Percentiles rank a stretch among this genome's conserved stretches.
Conservation (phyloP, 2,329 filamentous ascomycete genomes). For the Daldinia sp. region DNA sequence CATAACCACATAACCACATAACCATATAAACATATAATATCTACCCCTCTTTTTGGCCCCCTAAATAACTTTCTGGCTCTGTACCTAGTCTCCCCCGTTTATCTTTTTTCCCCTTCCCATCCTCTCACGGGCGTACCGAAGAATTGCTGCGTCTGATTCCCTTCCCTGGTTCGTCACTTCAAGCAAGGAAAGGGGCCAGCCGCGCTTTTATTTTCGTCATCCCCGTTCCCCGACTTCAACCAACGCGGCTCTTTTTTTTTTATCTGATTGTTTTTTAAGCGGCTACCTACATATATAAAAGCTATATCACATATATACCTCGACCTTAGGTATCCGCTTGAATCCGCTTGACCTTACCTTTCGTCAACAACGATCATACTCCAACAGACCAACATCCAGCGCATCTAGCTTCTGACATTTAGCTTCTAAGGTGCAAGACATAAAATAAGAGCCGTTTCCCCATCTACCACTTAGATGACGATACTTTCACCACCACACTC, state of each 20-base stretch:
- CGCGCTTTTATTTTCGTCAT: conserved; percentile 36
- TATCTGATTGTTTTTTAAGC: conserved; percentile 25
- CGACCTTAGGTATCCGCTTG: background rate
- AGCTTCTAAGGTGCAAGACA: conserved; percentile 6
- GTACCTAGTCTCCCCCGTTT: conserved; percentile 27
- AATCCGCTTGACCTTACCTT: conserved; percentile 29
- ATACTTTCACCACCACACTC: conserved; percentile 16
- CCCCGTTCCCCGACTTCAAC: conserved; percentile 21
- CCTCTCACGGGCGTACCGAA: conserved; percentile 32
- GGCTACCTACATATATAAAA: conserved; percentile 19
- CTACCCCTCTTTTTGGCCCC: conserved; percentile 41
- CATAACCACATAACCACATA: too few species aligned
- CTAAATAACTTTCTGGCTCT: conserved; percentile 33
- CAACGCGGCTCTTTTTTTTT: conserved; percentile 35
- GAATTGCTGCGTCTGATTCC: conserved; percentile 29
- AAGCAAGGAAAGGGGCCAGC: conserved; percentile 34
- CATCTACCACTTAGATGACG: conserved; percentile 29
- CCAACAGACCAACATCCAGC: background rate
- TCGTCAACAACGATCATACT: conserved; percentile 4
- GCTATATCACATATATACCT: conserved; percentile 7
- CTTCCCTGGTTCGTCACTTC: conserved; percentile 29
- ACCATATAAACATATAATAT: too few species aligned
- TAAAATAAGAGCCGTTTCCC: conserved; percentile 25
- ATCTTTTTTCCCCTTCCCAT: conserved; percentile 20
- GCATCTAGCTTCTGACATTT: too few species aligned